Base-by-base conservation (phyloP, 2,329 filamentous ascomycete genomes). In the Teratosphaeria destructans region DNA sequence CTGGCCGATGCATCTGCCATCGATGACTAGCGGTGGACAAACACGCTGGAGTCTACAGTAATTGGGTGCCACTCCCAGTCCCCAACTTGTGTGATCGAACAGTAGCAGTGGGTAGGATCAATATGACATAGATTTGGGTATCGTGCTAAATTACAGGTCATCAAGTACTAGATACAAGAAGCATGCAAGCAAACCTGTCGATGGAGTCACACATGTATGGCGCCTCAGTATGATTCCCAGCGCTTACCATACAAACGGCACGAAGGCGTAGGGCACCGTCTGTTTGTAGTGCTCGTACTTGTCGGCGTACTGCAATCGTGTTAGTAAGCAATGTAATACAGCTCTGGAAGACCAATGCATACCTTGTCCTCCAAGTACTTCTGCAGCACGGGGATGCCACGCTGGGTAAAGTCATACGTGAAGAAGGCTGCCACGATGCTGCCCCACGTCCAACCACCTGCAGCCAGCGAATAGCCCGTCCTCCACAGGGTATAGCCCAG, bases 401-500 rank as follows among this genome's bases (percentile, higher is more conserved):
- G 54, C 54, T 39, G 34, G 11, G 27, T 56, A 32, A 82, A 82
- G 64, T 81, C 76, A 53, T 66, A 73, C n/a, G 74, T 69, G 60
- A 78, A 77, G 56, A 78, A 75, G 0, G 68, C 71, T 26, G 70
- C 75, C 1, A 76, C 70, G 4, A 75, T 49, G 3, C 70, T 70
- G n/a, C 75, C 79, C 68, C 73, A 76, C 2, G 73, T 65, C 72
- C 74, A 79, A 0, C 81, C 80, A 5, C 78, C 80, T 58, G 73
- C 71, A 3, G 75, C 76, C 54, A 81, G 61, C 3, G 79, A 78
- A 66, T 78, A 81, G 4, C 76, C 79, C 27, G 73, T 69, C 27
- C 80, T 70, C 80, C 80, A 82, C 6, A 82, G 39, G 0, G 76
- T 77, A 64, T 80, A 82, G 1, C 75, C 80, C 26, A 77, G 76